Evolutionary conservation across 2,329 filamentous ascomycete genomes (phyloP), one percentile per base, ranked within the genome.

Genomic region (Mycosphaerella sp.): DNA sequence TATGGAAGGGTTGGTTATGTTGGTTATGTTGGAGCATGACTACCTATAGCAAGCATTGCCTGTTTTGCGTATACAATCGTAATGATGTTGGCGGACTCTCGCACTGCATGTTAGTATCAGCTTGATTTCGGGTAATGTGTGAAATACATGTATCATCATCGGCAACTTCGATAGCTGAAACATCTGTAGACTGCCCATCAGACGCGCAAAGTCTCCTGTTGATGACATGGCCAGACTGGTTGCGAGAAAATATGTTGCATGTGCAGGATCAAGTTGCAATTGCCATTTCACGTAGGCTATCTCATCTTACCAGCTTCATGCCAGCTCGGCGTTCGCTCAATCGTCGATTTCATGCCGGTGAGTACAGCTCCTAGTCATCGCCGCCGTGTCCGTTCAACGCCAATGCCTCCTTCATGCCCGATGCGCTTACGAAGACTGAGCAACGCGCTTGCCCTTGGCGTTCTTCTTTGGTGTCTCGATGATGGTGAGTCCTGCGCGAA

Each of bases 381-480:
- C 43, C 30, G 41, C 41, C 40, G 45, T 54, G 44, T 50, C 52
- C 48, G 42, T 51, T 41, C 28, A 44, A 39, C 51, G 50, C 52
- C 49, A 45, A 50, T 44, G 25, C 42, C 39, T 47, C 51, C 28
- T 37, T 48, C 41, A 46, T 21, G 43, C 37, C 27, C 16, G 45
- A 43, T 37, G 37, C 49, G 16, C 50, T 37, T 55, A 63, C 50
- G 57, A 57, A 14, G 60, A 56, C 62, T 70, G 65, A 41, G 66
- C 66, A 46, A 66, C 63, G 37, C 69, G 72, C 72, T 76, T 77
- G 70, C 74, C 75, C 71, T 75, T 76, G 61, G 70, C 71, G 69
- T 89, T 81, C 75, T 82, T 81, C 74, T 80, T 80, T 61, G 78
- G 78, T 59, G 78, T 77, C 62, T 81, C 79, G 68, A 74, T 72